Evolutionary conservation across 331 rosid genomes (phyloP), one percentile per base, ranked within the genome.

Genomic region (Quercus phellos): DNA sequence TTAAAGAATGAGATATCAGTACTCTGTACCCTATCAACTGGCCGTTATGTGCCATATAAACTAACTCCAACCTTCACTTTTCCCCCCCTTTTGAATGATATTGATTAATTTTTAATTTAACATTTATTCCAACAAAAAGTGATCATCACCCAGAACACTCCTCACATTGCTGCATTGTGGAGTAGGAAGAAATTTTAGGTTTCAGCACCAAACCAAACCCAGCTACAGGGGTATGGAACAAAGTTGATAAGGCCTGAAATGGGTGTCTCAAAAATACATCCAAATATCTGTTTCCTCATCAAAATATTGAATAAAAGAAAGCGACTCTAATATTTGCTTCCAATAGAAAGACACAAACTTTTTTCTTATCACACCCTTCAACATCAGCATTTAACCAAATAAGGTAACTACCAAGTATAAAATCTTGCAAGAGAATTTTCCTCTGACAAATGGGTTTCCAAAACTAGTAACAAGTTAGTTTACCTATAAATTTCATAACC

Each of bases 321-420:
- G 51, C 9, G 14, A 66, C 70, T 32, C 3, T 66, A 32, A 4
- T 7, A 14, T 34, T 17, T 17, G 24, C 50, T 46, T 32, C 70
- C 50, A 66, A 66, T 22, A 21, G 11, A 22, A 55, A 10, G 55
- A 26, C 19, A 77, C 51, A 6, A 43, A 42, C 22, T 42, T 11
- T 55, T 29, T 29, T 7, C 38, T 7, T 54, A 55, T 38, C 61
- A 73, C 51, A 72, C 34, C 21, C 29, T 13, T 54, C 46, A 24
- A 24, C 42, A 16, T n/a, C 17, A 63, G 70, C 68, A 42, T 13
- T 66, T 73, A 72, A 42, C 79, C 56, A 78, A 64, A 71, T 70
- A n/a, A 56, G 43, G 72, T 2, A 51, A 24, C 51, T 17, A 56
- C 51, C 46, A 32, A 59, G 22, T 12, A 19, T 12, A 84, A 46